phyloP scores from a whole-genome alignment of 1,139 yeast genomes.

The Candida sp. region DNA sequence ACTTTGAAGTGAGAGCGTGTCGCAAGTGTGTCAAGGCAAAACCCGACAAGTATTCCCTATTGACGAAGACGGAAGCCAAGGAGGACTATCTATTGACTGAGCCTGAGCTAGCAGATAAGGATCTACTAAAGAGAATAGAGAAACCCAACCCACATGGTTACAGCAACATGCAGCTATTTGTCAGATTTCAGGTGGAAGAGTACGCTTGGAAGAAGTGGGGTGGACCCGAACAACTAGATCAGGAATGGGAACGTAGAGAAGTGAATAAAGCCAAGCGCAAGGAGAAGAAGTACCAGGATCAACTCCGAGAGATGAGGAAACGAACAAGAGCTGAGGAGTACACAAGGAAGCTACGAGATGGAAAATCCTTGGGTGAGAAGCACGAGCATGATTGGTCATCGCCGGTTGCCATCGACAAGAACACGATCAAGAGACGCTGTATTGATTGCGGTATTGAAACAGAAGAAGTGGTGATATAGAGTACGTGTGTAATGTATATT shows the following conservation, averaged over 20 bases:
- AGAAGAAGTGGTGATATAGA: constrained; percentile 54
- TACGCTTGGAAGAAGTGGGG: constrained; percentile 97
- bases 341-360: constrained; percentile 69
- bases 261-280: constrained; percentile 70
- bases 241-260: constrained; percentile 91
- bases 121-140: constrained; percentile 75
- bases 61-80: constrained; percentile 95
- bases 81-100: constrained; percentile 94
- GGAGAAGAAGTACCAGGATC: constrained; percentile 78
- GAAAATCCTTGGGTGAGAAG: constrained; percentile 48
- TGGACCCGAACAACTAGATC: constrained; percentile 82
- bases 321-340: constrained; percentile 93
- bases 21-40: constrained; percentile 68
- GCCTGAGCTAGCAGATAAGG: constrained; percentile 80
- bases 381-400: constrained; percentile 87
- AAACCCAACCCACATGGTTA: constrained; percentile 96
- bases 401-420: constrained; percentile 41
- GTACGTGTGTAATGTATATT: background rate
- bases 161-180: constrained; percentile 90
- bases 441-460: constrained; percentile 84
- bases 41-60: constrained; percentile 88
- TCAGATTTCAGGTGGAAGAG: constrained; percentile 90
- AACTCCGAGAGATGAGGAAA: constrained; percentile 84
- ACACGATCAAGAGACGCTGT: constrained; percentile 65
- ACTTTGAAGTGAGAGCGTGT: constrained; percentile 78